Conservation (phyloP, 192 early-diverging fungal species). For the Funneliformis mosseae region DNA sequence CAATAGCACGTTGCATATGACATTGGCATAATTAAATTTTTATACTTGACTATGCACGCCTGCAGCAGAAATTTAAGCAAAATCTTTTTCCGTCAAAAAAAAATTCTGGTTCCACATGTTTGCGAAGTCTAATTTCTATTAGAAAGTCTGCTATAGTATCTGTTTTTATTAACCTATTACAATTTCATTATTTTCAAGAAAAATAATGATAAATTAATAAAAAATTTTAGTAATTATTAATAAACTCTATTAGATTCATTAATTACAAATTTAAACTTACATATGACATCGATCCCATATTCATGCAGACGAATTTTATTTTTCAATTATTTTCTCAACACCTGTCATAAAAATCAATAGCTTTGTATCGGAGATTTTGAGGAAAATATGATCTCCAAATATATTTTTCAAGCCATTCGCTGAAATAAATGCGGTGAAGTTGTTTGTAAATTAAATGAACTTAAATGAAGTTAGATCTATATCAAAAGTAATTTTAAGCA, state of each 20-base stretch:
- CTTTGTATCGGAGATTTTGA: not conserved
- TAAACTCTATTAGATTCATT: no score
- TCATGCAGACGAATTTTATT: not conserved
- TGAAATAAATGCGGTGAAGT: not conserved
- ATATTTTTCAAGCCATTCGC: not conserved
- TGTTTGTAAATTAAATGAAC: no score
- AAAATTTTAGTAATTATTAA: not conserved
- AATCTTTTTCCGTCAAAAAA: not conserved
- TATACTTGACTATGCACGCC: not conserved
- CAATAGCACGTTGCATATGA: not conserved
- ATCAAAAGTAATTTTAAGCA: no score
- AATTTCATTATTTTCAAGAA: conserved; percentile 8
- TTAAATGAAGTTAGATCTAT: no score
- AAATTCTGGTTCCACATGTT: not conserved
- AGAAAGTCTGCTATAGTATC: not conserved
- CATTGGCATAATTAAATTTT: not conserved
- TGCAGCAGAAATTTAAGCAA: not conserved
- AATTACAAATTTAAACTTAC: not conserved
- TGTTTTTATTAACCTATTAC: not conserved
- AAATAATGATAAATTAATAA: not conserved
- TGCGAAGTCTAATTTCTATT: not conserved
- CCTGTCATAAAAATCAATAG: not conserved
- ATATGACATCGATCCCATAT: not conserved
- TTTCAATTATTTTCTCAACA: not conserved
- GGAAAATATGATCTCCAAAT: not conserved